Evolutionary conservation across 441 rosid species (phyloP).

Genomic region (Aleurites moluccanus): DNA sequence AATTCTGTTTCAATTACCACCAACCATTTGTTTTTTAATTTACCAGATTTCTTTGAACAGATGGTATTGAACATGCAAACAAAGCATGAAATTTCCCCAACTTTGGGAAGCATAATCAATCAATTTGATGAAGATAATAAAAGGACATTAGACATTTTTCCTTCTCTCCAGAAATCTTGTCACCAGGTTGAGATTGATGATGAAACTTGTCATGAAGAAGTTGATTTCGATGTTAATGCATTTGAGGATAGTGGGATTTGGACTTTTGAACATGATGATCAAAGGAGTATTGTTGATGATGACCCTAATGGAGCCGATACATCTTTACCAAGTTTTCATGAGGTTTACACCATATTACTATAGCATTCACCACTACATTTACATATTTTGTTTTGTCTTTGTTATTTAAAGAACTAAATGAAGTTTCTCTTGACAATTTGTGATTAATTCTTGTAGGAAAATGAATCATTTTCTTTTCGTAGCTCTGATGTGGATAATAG

Average conservation of each 20-base stretch:
- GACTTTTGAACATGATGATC: slow-evolving; percentile 54
- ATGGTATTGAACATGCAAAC: slow-evolving; percentile 61
- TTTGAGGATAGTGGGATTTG: slow-evolving; percentile 49
- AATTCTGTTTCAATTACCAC: slow-evolving; percentile 9
- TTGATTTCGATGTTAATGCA: slow-evolving; percentile 48
- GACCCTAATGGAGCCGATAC: slow-evolving; percentile 45
- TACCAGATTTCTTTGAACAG: slow-evolving; percentile 59
- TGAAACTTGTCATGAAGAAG: slow-evolving; percentile 34
- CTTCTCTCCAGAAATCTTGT: slow-evolving; percentile 39
- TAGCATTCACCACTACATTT: slow-evolving; percentile 18
- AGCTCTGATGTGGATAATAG: slow-evolving; percentile 47
- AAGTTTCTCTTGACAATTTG: slow-evolving; percentile 11
- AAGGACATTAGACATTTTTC: slow-evolving; percentile 54
- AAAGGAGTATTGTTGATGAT: slow-evolving; percentile 45
- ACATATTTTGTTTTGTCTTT: slow-evolving; percentile 1
- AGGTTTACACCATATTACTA: slow-evolving; percentile 42
- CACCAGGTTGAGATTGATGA: slow-evolving; percentile 48
- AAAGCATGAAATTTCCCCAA: slow-evolving; percentile 77
- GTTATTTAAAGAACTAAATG: slow-evolving; percentile 17
- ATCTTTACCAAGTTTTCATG: slow-evolving; percentile 47
- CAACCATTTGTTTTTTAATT: slow-evolving; percentile 19
- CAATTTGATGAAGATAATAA: slow-evolving; percentile 73
- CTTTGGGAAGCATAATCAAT: slow-evolving; percentile 53
- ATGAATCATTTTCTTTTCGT: slow-evolving; percentile 40
- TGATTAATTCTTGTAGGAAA: slow-evolving; percentile 45